phyloP scores from a whole-genome alignment of 1,284 basidiomycete genomes.

The Tranzscheliella williamsii region DNA sequence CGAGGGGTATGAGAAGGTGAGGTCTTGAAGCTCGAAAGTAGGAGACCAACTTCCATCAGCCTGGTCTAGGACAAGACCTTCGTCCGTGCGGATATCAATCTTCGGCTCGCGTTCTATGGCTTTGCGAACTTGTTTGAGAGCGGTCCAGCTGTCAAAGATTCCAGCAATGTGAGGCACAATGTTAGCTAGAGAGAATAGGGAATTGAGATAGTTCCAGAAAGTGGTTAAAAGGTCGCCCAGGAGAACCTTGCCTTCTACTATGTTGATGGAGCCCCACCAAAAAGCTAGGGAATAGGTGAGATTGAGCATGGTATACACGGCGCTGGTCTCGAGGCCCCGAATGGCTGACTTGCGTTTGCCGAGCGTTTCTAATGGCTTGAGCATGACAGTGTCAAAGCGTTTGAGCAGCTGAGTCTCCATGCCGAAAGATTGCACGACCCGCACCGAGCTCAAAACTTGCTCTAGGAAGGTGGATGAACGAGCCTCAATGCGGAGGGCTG shows the following conservation, averaged over 20 bases:
- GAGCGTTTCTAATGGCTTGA: constrained; percentile 56
- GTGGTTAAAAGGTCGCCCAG: constrained; percentile 46
- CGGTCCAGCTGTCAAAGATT: constrained; percentile 47
- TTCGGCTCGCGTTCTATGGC: constrained; percentile 53
- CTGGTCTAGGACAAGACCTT: constrained; percentile 22
- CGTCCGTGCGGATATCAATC: constrained; percentile 51
- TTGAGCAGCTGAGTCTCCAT: constrained; percentile 57
- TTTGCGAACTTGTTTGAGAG: constrained; percentile 42
- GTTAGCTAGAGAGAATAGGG: constrained; percentile 54
- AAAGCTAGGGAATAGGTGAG: constrained; percentile 46
- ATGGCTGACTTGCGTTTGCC: constrained; percentile 56
- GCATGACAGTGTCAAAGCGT: constrained; percentile 58
- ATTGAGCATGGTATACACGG: constrained; percentile 49
- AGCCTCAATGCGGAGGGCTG: constrained; percentile 57
- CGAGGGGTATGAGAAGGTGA: constrained; percentile 56
- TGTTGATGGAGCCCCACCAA: constrained; percentile 50
- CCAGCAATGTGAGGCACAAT: constrained; percentile 52
- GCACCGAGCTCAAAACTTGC: constrained; percentile 62
- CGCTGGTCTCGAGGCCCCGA: constrained; percentile 41
- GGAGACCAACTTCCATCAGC: constrained; percentile 26
- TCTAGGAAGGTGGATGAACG: constrained; percentile 62
- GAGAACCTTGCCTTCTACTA: constrained; percentile 32
- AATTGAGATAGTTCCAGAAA: constrained; percentile 57
- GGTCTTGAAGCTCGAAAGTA: constrained; percentile 41
- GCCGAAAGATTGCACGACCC: constrained; percentile 63